Base-by-base conservation (phyloP, 2,329 filamentous ascomycete species). In the Claviceps sp. region DNA sequence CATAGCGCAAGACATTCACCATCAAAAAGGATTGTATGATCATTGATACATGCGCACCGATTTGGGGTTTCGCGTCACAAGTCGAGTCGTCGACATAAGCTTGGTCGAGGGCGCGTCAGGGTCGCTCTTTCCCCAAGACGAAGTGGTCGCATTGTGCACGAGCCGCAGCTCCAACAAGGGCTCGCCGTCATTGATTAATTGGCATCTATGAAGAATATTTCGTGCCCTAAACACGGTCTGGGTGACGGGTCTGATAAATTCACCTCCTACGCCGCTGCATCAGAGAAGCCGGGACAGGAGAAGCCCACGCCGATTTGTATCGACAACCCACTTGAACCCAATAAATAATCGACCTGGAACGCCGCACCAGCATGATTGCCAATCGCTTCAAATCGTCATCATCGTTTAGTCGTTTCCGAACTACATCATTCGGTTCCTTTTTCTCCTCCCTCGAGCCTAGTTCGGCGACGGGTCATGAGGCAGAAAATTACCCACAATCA, bases 401-500 rank as follows among this genome's bases (percentile, higher is more conserved):
- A 29, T 29, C 29, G 29, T 29, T 29, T 29, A 29, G 11, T 29
- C 29, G 29, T 29, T 9, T 29, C 29, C 29, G 7, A 34, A 13
- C 2, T 37, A 17, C 45, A 22, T 13, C 13, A 22, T 22, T 17
- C 5, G 17, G 13, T n/a, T 43, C 49, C 1, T 29, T 14, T 14
- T 7, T 23, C 14, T 16, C 8, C 43, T 29, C 14, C n/a, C 43
- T 17, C 26, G 14, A 38, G 16, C 20, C 47, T 55, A 56, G 13
- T 45, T 53, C 46, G 56, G 54, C 26, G 64, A 61, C 17, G 83
- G 80, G 61, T 89, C 82, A 64, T 95, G 89, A 2, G 93, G 93
- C 55, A 98, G 69, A 66, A 98, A 98, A 64, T 98, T 98, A 48
- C 93, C 93, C 47, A 98, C 85, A 62, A 98, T 98, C 57, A 98